Evolutionary conservation across 805 yeast species (phyloP), one percentile per base, ranked within the genome.

Genomic region (Tetrapisispora namnaoensis): DNA sequence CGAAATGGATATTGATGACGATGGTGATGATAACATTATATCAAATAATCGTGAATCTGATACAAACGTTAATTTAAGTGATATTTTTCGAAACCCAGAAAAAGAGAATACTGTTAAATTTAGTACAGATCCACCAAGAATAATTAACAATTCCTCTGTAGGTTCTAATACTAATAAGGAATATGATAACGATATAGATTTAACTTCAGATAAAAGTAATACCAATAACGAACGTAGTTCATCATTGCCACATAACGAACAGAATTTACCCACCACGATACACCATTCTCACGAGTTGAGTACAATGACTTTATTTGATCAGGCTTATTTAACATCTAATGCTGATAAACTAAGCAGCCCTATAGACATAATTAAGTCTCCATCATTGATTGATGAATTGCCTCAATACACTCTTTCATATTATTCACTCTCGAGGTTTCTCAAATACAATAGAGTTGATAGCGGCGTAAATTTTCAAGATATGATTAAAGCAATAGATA

Each of bases 91-190:
- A 11, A 21, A 34, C 9, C 21, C 28, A 34, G 50, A 46, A 22
- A 41, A 27, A 28, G 49, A 59, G 28, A 54, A 50, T 21, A 59
- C 60, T 10, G 66, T 60, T 0, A 63, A 58, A 41, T 61, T 63
- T 42, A 56, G 55, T 34, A 50, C 45, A 3, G 60, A 57, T 4
- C 58, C 61, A 6, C 66, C 66, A 7, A 57, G 52, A 17, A 54
- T 61, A 9, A 59, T 63, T 5, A 54, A 59, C 46, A 46, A 47
- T 17, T 24, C 35, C 18, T 20, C 22, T 4, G 14, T 18, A 3
- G 37, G n/a, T 5, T 24, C 35, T 3, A 30, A 38, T 14, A 30
- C 11, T n/a, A 21, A 16, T 30, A 32, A 16, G 9, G 22, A 27
- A 40, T 27, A 21, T n/a, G 43, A 32, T n/a, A 16, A 7, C 3